Conservation (phyloP, 1,284 basidiomycete species). For the Anthracocystis setariae region DNA sequence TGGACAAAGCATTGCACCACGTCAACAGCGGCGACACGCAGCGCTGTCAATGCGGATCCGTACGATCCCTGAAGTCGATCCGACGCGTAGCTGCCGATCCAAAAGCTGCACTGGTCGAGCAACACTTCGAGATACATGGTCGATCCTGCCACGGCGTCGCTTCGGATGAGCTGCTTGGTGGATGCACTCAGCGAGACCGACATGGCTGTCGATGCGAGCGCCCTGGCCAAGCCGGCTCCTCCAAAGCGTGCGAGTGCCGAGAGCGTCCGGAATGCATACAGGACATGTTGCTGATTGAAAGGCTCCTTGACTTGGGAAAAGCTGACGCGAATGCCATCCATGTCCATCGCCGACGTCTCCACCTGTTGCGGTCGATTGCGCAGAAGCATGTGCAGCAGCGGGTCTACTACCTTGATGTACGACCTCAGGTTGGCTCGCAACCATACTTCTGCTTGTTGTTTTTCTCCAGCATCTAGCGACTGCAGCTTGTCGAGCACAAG, state of each 20-base stretch:
- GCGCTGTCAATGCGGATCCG: conserved; percentile 61
- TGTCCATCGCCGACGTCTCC: background rate
- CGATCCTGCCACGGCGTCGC: conserved; percentile 9
- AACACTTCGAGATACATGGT: conserved; percentile 35
- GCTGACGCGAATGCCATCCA: conserved; percentile 13
- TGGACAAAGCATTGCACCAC: conserved; percentile 83
- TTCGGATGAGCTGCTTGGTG: conserved; percentile 21
- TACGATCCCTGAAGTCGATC: conserved; percentile 4
- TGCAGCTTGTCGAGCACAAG: conserved; percentile 81
- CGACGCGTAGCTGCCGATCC: conserved; percentile 35
- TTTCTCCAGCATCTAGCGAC: conserved; percentile 36
- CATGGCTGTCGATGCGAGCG: conserved; percentile 25
- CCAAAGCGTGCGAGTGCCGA: conserved; percentile 84
- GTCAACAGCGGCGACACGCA: conserved; percentile 79
- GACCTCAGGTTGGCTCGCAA: conserved; percentile 52
- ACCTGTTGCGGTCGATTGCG: conserved; percentile 12
- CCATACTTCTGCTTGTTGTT: conserved; percentile 55
- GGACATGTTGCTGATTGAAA: conserved; percentile 79
- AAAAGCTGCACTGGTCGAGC: conserved; percentile 32
- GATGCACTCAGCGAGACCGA: conserved; percentile 25
- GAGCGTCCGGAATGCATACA: conserved; percentile 77
- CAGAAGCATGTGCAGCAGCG: conserved; percentile 48
- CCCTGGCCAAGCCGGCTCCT: conserved; percentile 79
- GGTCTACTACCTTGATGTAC: conserved; percentile 54
- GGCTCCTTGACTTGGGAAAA: conserved; percentile 74